Base-by-base conservation (phyloP, 1,139 yeast genomes). In the Blastobotrys apis region DNA sequence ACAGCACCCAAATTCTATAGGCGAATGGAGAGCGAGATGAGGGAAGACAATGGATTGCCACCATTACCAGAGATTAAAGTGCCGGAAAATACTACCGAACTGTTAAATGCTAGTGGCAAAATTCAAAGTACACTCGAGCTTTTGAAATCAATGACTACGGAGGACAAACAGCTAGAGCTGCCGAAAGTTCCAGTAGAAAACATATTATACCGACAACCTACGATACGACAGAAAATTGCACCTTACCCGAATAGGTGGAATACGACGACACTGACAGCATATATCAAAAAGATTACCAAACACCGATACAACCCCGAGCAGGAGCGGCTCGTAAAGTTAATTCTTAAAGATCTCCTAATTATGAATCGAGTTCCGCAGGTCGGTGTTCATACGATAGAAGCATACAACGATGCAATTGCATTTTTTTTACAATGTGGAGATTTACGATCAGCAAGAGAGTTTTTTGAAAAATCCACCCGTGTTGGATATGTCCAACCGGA, bases 351-450 rank as follows among this genome's bases (percentile, higher is more conserved):
- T 13, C 15, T 40, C 16, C 19, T 40, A 13, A 21, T 40, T 16
- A 26, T 40, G 19, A 34, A 29, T 12, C 2, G 13, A 4, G 16
- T 26, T 6, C 32, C 32, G 32, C 32, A 29, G 19, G 3, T 8
- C 4, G 5, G 2, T 2, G 5, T 17, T 9, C 27, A 19, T 10
- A 70, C 75, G 0, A 43, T 56, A 5, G 55, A 55, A 9, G 57
- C 70, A 0, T 75, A 65, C 53, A 76, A 77, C 51, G 68, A 68
- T 47, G 63, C 72, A 36, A 67, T 77, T 2, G 68, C 62, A 45
- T 73, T 66, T 50, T 71, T 65, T 46, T 54, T 67, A 15, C 52
- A 64, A 20, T 65, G 63, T 35, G 57, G 61, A 45, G 69, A 71
- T 48, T 63, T 72, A 31, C 69, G 73, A 21, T 56, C 71, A 0